These are phyloP conservation scores for Penicillium sp. DNA, from an alignment of 2,329 filamentous ascomycete genomes.

Conservation along the genomic window DNA sequence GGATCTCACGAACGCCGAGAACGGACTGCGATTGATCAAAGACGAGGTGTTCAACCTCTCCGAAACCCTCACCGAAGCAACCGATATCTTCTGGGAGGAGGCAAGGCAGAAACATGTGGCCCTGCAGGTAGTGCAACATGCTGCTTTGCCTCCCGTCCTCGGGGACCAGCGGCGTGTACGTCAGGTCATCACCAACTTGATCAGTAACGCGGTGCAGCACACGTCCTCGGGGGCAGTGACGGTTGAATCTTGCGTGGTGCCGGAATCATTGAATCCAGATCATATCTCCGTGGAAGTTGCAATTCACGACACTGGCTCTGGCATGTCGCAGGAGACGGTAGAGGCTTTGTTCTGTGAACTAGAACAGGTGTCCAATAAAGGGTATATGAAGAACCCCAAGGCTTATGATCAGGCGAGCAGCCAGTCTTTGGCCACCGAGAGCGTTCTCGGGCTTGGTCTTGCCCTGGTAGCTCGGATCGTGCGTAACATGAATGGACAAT, in stretches of 20 bases:
- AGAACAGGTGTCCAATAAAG: conserved; percentile 64
- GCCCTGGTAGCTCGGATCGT: conserved; percentile 80
- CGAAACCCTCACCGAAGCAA: conserved; percentile 71
- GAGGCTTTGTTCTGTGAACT: conserved; percentile 62
- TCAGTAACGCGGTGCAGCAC: conserved; percentile 84
- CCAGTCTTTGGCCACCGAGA: conserved; percentile 35
- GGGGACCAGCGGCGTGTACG: conserved; percentile 78
- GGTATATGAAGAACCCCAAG: conserved; percentile 41
- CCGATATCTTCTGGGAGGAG: conserved; percentile 72
- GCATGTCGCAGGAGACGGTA: conserved; percentile 58
- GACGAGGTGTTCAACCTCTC: conserved; percentile 75
- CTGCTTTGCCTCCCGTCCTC: conserved; percentile 70
- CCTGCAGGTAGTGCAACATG: conserved; percentile 68
- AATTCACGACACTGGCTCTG: conserved; percentile 72
- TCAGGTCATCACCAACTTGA: conserved; percentile 78
- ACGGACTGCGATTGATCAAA: conserved; percentile 74
- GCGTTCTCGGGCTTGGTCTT: conserved; percentile 73
- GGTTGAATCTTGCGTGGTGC: conserved; percentile 65
- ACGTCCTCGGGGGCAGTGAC: conserved; percentile 68
- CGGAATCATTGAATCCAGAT: conserved; percentile 48
- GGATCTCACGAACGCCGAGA: conserved; percentile 83
- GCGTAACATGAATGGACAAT: conserved; percentile 82
- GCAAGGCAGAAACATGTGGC: conserved; percentile 72
- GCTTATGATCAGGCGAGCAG: conserved; percentile 26
- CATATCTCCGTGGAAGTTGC: conserved; percentile 70